Conservation (phyloP, 495 filamentous ascomycete species). For the Pyrenopolyporus hunteri region DNA sequence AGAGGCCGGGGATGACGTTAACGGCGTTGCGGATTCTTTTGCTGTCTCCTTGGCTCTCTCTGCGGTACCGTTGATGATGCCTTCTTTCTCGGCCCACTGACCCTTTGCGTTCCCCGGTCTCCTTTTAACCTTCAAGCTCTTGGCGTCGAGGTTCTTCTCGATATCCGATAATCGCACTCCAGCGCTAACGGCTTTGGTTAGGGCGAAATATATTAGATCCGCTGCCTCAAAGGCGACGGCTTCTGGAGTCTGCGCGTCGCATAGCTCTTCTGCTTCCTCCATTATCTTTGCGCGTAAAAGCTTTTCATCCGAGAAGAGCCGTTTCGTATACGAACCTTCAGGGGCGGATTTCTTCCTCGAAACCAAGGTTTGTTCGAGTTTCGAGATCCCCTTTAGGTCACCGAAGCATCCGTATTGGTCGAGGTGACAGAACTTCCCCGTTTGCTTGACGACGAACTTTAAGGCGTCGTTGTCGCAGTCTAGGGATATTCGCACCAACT, state of each 20-base stretch:
- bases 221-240: conserved; percentile 93
- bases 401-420: conserved; percentile 93
- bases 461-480: conserved; percentile 96
- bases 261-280: conserved; percentile 96
- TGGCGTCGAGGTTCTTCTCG: conserved; percentile 88
- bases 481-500: conserved; percentile 79
- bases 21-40: conserved; percentile 28
- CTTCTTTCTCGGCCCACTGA: conserved; percentile 82
- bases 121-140: conserved; percentile 90
- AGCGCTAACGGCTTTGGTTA: conserved; percentile 82
- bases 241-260: conserved; percentile 77
- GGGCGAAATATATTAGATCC: conserved; percentile 92
- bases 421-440: conserved; percentile 93
- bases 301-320: conserved; percentile 89
- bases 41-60: conserved; percentile 50
- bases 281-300: conserved; percentile 93
- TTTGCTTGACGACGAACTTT: conserved; percentile 86
- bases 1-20: conserved; percentile 31
- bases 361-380: conserved; percentile 82
- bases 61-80: conserved; percentile 55
- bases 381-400: conserved; percentile 76
- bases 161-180: conserved; percentile 87
- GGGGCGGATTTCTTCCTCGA: conserved; percentile 81
- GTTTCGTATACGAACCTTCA: conserved; percentile 87
- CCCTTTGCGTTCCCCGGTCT: conserved; percentile 93